Evolutionary conservation across 495 filamentous ascomycete genomes (phyloP), one percentile per base, ranked within the genome.

Genomic region (Penicillium malachiteum): DNA sequence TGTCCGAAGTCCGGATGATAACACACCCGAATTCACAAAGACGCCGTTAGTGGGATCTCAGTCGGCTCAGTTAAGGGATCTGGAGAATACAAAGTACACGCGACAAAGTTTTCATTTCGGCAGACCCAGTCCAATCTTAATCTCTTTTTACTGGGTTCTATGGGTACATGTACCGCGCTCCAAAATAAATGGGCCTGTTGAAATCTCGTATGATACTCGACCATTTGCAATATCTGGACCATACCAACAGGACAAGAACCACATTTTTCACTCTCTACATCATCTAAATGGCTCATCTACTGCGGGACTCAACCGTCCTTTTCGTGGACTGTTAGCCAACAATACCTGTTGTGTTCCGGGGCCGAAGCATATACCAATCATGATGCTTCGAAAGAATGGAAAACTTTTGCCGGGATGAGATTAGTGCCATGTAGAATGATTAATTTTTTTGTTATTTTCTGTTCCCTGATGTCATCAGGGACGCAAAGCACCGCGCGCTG

Each of bases 391-490:
- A 26, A 26, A 26, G 21, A 26, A 4, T 26, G 21, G 21, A 26
- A 26, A 26, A 26, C 21, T 26, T 26, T 26, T 26, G 21, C 21
- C 21, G 21, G 21, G 21, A 44, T 32, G 13, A 46, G 31, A 46
- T 31, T 14, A 31, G 21, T 3, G 43, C 43, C 42, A 7, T 16
- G 10, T 32, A 26, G 14, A 41, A 7, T 41, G 11, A 14, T 7
- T n/a, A 41, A 41, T 41, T 41, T 17, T 41, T 16, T 7, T 41
- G 1, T 41, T 41, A 7, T 41, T 41, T 41, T 41, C 39, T 16
- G 7, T 41, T 41, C 44, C 7, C 38, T 65, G 62, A 67, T 65
- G 56, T 65, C 64, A 63, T 62, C 56, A 60, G 62, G 62, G 62
- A 62, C 64, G 50, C 64, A 56, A 58, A 51, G 59, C 58, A 41